These are phyloP conservation scores for Gaeumannomyces sp. DNA, from an alignment of 2,329 filamentous ascomycete genomes.

Conservation along the genomic window DNA sequence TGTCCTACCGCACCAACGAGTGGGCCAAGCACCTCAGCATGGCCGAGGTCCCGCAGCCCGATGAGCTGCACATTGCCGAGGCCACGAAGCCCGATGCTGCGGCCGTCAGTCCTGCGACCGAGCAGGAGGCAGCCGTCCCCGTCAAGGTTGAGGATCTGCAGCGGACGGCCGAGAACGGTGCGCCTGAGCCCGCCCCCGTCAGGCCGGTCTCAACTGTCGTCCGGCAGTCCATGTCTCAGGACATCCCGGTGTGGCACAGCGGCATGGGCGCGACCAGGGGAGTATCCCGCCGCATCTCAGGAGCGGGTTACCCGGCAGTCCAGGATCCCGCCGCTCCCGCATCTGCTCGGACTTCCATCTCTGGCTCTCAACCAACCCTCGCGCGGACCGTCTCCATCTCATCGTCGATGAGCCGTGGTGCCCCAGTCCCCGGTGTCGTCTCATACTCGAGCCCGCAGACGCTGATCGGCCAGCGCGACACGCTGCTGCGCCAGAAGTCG, in stretches of 20 bases:
- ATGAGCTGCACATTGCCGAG: slow-evolving; percentile 49
- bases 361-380: slow-evolving; percentile 11
- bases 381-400: slow-evolving; percentile 17
- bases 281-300: neutral
- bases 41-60: slow-evolving; percentile 66
- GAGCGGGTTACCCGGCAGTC: neutral
- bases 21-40: slow-evolving; percentile 86
- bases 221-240: neutral
- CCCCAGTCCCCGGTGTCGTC: slow-evolving; percentile 37
- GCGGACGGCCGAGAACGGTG: slow-evolving; percentile 51
- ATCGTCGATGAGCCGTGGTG: slow-evolving; percentile 16
- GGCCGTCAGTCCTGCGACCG: slow-evolving; percentile 2
- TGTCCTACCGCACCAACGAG: slow-evolving; percentile 86
- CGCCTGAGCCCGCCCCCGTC: slow-evolving; percentile 30
- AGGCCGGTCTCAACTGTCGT: slow-evolving; percentile 6
- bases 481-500: slow-evolving; percentile 47
- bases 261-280: neutral
- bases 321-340: slow-evolving; percentile 20
- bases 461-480: slow-evolving; percentile 49
- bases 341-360: neutral
- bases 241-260: neutral
- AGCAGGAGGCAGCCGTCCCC: slow-evolving; percentile 51
- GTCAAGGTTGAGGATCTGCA: slow-evolving; percentile 59
- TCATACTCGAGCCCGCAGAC: slow-evolving; percentile 49
- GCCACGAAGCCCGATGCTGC: slow-evolving; percentile 19